phyloP scores from a whole-genome alignment of 148 eudicot genomes.

The Heliosperma pusillum region DNA sequence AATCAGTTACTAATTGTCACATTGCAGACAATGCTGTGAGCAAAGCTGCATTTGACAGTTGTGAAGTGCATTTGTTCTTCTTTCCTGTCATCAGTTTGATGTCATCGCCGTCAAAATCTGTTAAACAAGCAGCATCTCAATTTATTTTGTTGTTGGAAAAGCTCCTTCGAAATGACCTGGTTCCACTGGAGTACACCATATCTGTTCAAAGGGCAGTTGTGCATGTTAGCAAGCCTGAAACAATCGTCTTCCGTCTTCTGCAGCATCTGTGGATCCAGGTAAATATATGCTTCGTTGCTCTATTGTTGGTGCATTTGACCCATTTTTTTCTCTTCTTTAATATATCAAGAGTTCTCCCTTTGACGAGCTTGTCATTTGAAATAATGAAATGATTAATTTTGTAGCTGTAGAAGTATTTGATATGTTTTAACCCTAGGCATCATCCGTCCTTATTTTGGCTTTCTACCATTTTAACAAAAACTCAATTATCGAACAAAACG shows the following conservation, averaged over 20 bases:
- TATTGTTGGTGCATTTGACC: not conserved
- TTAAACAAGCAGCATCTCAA: slow-evolving; percentile 68
- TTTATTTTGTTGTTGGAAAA: slow-evolving; percentile 58
- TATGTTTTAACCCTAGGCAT: not conserved
- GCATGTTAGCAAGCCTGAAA: slow-evolving; percentile 46
- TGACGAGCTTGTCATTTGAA: not conserved
- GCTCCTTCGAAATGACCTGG: slow-evolving; percentile 31
- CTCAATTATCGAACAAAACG: not conserved
- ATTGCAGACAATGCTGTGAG: slow-evolving; percentile 39
- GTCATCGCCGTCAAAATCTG: slow-evolving; percentile 69
- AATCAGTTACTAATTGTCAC: slow-evolving; percentile 15
- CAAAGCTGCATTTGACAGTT: slow-evolving; percentile 25
- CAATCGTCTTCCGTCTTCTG: slow-evolving; percentile 51
- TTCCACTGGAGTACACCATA: slow-evolving; percentile 22
- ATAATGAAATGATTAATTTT: not conserved
- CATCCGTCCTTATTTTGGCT: not conserved
- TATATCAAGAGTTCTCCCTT: not conserved
- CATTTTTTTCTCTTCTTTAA: not conserved
- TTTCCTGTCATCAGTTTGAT: slow-evolving; percentile 75
- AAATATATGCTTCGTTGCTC: not conserved
- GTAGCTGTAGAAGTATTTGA: not conserved
- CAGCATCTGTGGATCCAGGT: slow-evolving; percentile 78
- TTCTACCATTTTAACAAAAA: not conserved
- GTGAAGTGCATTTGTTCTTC: slow-evolving; percentile 53
- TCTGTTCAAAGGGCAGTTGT: slow-evolving; percentile 25